phyloP scores from a whole-genome alignment of 306 rosid genomes.

The Castanopsis chinensis region DNA sequence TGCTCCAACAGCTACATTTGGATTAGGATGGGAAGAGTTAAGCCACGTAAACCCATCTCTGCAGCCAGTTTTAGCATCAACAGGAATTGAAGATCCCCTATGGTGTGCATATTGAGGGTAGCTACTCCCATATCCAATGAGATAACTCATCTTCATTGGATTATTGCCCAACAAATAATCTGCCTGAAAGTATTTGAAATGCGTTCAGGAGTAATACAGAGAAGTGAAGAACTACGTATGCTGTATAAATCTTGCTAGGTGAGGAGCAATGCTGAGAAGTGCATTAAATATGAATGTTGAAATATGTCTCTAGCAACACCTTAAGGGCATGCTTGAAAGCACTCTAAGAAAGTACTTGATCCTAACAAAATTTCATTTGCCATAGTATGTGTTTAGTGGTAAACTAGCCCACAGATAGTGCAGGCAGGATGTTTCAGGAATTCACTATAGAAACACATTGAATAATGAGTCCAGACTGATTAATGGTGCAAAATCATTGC shows the following conservation, averaged over 20 bases:
- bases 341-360: too few species aligned
- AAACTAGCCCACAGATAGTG: not conserved
- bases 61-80: constrained; percentile 52
- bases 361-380: too few species aligned
- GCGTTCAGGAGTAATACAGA: not conserved
- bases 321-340: too few species aligned
- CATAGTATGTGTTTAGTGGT: too few species aligned
- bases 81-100: constrained; percentile 72
- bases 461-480: not conserved
- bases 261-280: too few species aligned
- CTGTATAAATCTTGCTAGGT: not conserved
- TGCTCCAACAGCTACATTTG: constrained; percentile 66
- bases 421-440: not conserved
- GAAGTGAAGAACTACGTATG: not conserved
- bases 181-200: constrained; percentile 34
- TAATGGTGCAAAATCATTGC: not conserved
- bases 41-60: constrained; percentile 59
- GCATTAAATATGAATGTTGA: too few species aligned
- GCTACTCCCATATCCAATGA: constrained; percentile 54
- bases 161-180: constrained; percentile 59
- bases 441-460: not conserved
- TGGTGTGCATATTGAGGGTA: constrained; percentile 63
- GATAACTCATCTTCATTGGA: constrained; percentile 59
- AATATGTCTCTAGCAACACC: too few species aligned
- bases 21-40: constrained; percentile 41